Conservation (phyloP, 345 rosid genomes). For the Gossypium mustelinum region DNA sequence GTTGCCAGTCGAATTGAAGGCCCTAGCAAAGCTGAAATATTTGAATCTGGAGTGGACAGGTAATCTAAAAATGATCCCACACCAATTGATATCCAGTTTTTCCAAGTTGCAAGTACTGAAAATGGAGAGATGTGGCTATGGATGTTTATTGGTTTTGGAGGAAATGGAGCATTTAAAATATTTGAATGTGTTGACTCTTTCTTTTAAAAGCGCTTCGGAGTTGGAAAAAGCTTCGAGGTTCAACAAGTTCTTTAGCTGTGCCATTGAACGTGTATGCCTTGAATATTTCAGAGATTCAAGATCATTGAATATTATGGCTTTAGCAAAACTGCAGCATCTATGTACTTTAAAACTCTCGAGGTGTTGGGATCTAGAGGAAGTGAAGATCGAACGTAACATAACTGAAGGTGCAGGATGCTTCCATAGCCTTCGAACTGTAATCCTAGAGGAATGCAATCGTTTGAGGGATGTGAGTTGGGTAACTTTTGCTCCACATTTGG, state of each 20-base stretch:
- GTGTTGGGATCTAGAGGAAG: neutral
- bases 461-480: neutral
- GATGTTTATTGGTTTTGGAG: neutral
- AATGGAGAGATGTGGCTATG: rapidly evolving
- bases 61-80: rapidly evolving
- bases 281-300: neutral
- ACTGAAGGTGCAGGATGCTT: neutral
- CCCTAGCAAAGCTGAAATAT: neutral
- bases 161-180: neutral
- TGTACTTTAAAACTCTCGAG: rapidly evolving
- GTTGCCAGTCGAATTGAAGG: neutral
- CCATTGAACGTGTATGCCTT: neutral
- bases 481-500: neutral
- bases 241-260: neutral
- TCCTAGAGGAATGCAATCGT: rapidly evolving
- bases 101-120: neutral
- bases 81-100: neutral
- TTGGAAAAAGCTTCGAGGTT: neutral
- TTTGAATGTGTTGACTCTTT: neutral
- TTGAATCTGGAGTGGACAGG: neutral
- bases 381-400: neutral
- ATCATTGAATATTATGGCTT: neutral
- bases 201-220: neutral
- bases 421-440: neutral
- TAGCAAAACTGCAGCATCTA: neutral